Base-by-base conservation (phyloP, 768 basidiomycete species). In the Nidularia pulvinata region DNA sequence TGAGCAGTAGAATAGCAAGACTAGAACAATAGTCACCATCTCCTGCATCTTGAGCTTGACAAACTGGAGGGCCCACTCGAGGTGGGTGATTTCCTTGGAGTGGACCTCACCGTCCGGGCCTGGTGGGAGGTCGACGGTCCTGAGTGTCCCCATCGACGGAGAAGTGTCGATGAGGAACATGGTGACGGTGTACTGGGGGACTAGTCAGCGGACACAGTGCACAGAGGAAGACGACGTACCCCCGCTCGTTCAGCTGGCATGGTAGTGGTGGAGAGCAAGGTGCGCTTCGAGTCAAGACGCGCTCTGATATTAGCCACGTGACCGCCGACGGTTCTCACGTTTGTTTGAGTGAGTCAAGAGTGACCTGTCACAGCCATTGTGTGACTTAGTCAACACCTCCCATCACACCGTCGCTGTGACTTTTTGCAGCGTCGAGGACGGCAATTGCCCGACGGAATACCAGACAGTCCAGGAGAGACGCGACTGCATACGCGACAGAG, bases 131-230 rank as follows among this genome's bases (percentile, higher is more conserved):
- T 86, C 75, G 39, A 93, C 78, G 1, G 73, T 78, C 50, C 84
- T 74, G 48, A 72, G 64, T 50, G 79, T 80, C 16, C 81, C 88
- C 95, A 97, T 98, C 43, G 93, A 86, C 51, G 87, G 80, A 10
- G 93, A 95, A 46, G 88, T 75, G 76, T 98, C 95, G 60, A 98
- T 72, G 61, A 96, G 80, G 65, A 94, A 97, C 82, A 93, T 87
- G 19, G 89, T 90, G 1, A 90, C 91, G 0, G 90, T 91, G 65
- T 86, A 93, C 92, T 93, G 63, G 0, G 65, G 50, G 50, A 32
- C 16, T n/a, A 64, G 48, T 47, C 22, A 48, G 4, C 5, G 6
- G n/a, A 42, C 16, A 19, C n/a, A 33, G 19, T 6, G 36, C 47
- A 37, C n/a, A 7, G 46, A 19, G 32, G 37, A 33, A 10, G 4